These are phyloP conservation scores for Rossbeevera mucosa DNA, from an alignment of 768 basidiomycete species.

Conservation along the genomic window DNA sequence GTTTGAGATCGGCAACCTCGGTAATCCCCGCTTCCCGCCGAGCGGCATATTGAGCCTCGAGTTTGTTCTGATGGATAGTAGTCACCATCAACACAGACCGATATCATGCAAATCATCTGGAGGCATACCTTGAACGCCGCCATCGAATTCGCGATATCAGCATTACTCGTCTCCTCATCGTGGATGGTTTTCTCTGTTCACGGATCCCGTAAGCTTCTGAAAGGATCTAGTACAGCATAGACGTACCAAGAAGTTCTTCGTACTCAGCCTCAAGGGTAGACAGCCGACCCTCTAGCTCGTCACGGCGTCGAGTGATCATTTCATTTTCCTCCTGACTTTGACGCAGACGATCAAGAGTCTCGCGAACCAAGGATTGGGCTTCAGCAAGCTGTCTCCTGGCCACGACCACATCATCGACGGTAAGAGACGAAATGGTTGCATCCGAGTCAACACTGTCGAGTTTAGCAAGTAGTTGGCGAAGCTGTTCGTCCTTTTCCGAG, in stretches of 20 bases:
- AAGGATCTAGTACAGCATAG: neutral
- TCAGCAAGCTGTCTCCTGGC: slow-evolving; percentile 87
- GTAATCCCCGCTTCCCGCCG: slow-evolving; percentile 86
- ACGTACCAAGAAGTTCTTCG: slow-evolving; percentile 89
- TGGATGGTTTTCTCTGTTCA: slow-evolving; percentile 82
- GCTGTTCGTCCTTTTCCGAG: slow-evolving; percentile 92
- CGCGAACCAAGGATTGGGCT: slow-evolving; percentile 78
- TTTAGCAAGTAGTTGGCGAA: slow-evolving; percentile 79
- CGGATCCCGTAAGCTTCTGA: slow-evolving; percentile 8
- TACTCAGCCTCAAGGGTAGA: slow-evolving; percentile 86
- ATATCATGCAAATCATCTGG: slow-evolving; percentile 1
- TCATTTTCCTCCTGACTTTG: slow-evolving; percentile 93
- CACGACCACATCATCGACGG: slow-evolving; percentile 72
- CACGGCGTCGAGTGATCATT: slow-evolving; percentile 71
- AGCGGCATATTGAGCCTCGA: slow-evolving; percentile 89
- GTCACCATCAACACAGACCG: neutral
- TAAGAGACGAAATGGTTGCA: slow-evolving; percentile 49
- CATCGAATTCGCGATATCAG: slow-evolving; percentile 79
- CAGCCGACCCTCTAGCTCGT: slow-evolving; percentile 84
- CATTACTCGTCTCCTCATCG: slow-evolving; percentile 82
- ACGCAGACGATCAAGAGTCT: slow-evolving; percentile 84
- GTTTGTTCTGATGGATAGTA: slow-evolving; percentile 61
- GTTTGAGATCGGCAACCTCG: slow-evolving; percentile 82
- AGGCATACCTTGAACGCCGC: slow-evolving; percentile 77
- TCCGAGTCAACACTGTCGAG: slow-evolving; percentile 76